Evolutionary conservation across 257 asterid species (phyloP).

Genomic region (Nicotiana obtusifolia): DNA sequence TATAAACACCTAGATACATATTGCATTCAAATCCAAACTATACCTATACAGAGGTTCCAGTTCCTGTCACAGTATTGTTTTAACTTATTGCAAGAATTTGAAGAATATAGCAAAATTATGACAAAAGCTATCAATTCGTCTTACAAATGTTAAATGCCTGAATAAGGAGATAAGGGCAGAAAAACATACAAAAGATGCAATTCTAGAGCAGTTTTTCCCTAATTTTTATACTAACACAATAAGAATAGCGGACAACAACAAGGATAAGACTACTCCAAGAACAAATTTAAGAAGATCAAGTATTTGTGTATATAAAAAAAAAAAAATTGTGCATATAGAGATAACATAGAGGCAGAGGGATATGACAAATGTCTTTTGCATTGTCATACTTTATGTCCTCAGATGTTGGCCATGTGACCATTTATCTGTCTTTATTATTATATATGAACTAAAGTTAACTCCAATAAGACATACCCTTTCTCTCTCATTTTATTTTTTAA

Average conservation of each 20-base stretch:
- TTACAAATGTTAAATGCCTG: neutral
- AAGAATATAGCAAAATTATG: neutral
- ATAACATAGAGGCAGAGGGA: neutral
- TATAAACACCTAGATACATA: neutral
- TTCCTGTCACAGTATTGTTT: neutral
- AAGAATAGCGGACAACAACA: neutral
- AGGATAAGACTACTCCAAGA: neutral
- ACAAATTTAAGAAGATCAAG: neutral
- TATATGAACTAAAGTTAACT: neutral
- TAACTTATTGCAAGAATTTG: neutral
- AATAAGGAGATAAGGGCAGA: neutral
- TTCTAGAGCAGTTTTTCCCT: neutral
- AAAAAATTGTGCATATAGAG: neutral
- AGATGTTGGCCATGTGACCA: constrained; percentile 1
- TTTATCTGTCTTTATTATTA: neutral
- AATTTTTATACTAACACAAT: neutral
- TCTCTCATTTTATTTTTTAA: neutral
- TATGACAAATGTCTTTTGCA: neutral
- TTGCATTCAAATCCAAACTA: neutral
- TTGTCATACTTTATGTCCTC: neutral
- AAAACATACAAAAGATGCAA: neutral
- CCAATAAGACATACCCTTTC: neutral
- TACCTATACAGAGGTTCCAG: neutral
- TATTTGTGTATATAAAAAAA: neutral
- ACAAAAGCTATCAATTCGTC: neutral